Percentiles rank a stretch among this genome's conserved stretches.
Conservation (phyloP, 176 grass and related monocot genomes). For the Paspalum vaginatum region DNA sequence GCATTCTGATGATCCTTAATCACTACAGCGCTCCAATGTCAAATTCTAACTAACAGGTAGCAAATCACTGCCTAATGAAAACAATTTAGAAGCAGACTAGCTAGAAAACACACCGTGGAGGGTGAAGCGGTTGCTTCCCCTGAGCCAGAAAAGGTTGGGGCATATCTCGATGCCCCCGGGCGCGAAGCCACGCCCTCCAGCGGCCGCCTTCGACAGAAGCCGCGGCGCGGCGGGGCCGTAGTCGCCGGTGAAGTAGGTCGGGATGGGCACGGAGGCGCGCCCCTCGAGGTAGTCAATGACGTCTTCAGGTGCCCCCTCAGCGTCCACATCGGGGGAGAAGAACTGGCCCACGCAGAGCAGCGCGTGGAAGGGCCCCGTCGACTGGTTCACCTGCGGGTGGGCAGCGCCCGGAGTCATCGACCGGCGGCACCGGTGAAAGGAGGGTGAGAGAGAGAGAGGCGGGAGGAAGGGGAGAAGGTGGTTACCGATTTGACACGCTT, state of each 20-base stretch:
- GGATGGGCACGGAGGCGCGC: slow-evolving; percentile 70
- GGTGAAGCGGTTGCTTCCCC: slow-evolving; percentile 78
- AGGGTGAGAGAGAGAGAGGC: neutral
- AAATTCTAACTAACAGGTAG: neutral
- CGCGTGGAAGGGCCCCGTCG: slow-evolving; percentile 83
- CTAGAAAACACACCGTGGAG: slow-evolving; percentile 54
- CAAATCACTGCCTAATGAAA: neutral
- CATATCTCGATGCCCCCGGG: slow-evolving; percentile 75
- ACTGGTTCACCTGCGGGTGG: slow-evolving; percentile 69
- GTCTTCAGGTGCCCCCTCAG: slow-evolving; percentile 44
- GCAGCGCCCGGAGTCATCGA: slow-evolving; percentile 8
- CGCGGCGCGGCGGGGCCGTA: slow-evolving; percentile 61
- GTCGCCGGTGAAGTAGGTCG: slow-evolving; percentile 93
- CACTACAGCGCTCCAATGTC: neutral
- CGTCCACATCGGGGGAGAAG: slow-evolving; percentile 55
- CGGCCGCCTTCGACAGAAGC: slow-evolving; percentile 61
- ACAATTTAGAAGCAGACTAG: neutral
- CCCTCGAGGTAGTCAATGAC: slow-evolving; percentile 77
- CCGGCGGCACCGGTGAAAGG: neutral
- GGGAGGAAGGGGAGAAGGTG: neutral
- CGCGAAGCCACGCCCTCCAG: slow-evolving; percentile 47
- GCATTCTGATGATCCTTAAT: neutral
- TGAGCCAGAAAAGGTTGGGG: slow-evolving; percentile 90
- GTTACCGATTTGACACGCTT: slow-evolving; percentile 75
- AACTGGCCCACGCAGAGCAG: slow-evolving; percentile 92